These are phyloP conservation scores for Fusarium pseudoanthophilum DNA, from an alignment of 2,329 filamentous ascomycete genomes.

Conservation along the genomic window DNA sequence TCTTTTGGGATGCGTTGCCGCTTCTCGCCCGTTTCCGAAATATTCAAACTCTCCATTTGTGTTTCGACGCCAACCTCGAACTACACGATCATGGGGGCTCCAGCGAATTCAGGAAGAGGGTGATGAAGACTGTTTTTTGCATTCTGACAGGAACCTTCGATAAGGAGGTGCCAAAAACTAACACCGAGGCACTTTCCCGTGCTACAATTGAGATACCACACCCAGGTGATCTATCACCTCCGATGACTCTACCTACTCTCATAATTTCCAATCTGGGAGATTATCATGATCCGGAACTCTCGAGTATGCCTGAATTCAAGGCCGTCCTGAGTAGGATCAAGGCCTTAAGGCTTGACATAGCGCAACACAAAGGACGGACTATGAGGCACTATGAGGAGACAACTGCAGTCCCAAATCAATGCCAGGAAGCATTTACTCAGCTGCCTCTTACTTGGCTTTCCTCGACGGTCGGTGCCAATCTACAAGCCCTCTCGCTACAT, in stretches of 20 bases:
- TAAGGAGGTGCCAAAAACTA: not conserved
- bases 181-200: fast-evolving
- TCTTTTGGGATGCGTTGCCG: not conserved
- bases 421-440: not conserved
- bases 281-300: not conserved
- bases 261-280: not conserved
- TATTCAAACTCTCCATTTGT: not conserved
- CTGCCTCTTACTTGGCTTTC: not conserved
- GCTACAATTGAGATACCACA: not conserved
- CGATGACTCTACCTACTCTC: not conserved
- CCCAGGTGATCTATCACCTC: no score
- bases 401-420: not conserved
- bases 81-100: fast-evolving
- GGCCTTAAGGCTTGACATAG: not conserved
- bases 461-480: not conserved
- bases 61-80: not conserved
- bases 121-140: not conserved
- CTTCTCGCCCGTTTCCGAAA: not conserved
- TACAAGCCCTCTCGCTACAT: not conserved
- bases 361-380: not conserved
- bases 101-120: fast-evolving
- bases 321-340: not conserved
- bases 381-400: no score
- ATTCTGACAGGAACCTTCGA: not conserved
- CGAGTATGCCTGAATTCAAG: not conserved